Percentiles rank a stretch among this genome's conserved stretches.
These are phyloP conservation scores for Petunia secreta DNA, from an alignment of 257 asterid species.

Conservation along the genomic window DNA sequence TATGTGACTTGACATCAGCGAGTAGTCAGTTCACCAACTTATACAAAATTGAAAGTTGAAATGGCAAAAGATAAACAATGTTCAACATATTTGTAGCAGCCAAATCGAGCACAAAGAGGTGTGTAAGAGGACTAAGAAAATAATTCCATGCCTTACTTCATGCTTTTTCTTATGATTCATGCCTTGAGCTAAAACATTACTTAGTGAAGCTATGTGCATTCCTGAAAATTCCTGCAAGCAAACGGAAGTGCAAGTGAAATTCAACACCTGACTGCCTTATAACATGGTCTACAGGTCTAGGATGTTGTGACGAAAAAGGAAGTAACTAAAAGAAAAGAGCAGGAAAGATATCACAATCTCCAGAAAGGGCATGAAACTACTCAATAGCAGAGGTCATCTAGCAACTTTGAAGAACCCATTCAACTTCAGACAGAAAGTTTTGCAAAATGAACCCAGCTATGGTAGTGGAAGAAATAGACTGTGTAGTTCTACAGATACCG, in stretches of 20 bases:
- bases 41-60: neutral
- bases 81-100: slow-evolving; percentile 17
- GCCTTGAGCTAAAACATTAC: slow-evolving; percentile 80
- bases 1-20: neutral
- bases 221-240: slow-evolving; percentile 71
- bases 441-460: neutral
- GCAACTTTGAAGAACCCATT: neutral
- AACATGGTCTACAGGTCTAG: neutral
- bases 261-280: slow-evolving; percentile 16
- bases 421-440: neutral
- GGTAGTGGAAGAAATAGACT: neutral
- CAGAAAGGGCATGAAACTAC: neutral
- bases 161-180: slow-evolving; percentile 95
- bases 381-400: neutral
- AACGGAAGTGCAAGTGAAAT: slow-evolving; percentile 23
- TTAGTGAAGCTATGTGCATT: slow-evolving; percentile 50
- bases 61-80: slow-evolving; percentile 1
- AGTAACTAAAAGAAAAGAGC: neutral
- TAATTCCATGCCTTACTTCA: slow-evolving; percentile 60
- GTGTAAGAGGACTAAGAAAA: slow-evolving; percentile 24
- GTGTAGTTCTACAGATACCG: neutral
- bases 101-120: slow-evolving; percentile 19
- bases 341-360: neutral
- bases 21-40: neutral
- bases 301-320: neutral